Evolutionary conservation across 208 protist genomes (phyloP), one percentile per base, ranked within the genome.

Genomic region (Trypanosoma cruzi): DNA sequence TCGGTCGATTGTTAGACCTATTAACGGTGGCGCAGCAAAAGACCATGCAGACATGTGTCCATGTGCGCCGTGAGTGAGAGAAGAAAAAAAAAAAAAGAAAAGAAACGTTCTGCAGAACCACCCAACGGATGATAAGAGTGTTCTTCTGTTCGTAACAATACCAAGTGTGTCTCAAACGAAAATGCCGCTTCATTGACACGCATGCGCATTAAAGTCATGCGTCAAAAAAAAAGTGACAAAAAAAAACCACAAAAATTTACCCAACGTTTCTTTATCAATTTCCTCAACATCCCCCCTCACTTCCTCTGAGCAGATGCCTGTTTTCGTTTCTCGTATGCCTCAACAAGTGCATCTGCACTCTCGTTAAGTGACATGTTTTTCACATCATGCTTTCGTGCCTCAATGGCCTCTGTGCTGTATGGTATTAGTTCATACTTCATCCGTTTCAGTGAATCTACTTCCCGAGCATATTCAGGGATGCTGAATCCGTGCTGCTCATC

Each of bases 361-460:
- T 90, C 87, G 50, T 93, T 59, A 0, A 77, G 49, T 37, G 72
- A 58, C 73, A 79, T 68, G 16, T 77, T 60, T 10, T 76, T 55
- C 16, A 73, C 4, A 61, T 80, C 70, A 46, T 69, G 53, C 36
- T 80, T 60, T 48, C 63, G 50, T 22, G 75, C 75, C 61, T 73
- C 75, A 22, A 80, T 71, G 22, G 68, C 75, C 44, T 81, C 70
- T 28, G 65, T 20, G 24, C 46, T 64, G 53, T 73, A 55, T n/a
- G 68, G 68, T 58, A 81, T 65, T 52, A 96, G 70, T 60, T 93
- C 83, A 69, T 84, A 86, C 77, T 90, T 93, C 63, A 90, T 65
- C 16, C 80, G 34, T 24, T 67, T 73, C n/a, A 94, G 77, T 11
- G 80, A 61, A 22, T 85, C 72, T n/a, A 75, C 83, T 68, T 92